These are phyloP conservation scores for Hyaloscypha hepaticicola DNA, from an alignment of 495 filamentous ascomycete species.

Conservation along the genomic window DNA sequence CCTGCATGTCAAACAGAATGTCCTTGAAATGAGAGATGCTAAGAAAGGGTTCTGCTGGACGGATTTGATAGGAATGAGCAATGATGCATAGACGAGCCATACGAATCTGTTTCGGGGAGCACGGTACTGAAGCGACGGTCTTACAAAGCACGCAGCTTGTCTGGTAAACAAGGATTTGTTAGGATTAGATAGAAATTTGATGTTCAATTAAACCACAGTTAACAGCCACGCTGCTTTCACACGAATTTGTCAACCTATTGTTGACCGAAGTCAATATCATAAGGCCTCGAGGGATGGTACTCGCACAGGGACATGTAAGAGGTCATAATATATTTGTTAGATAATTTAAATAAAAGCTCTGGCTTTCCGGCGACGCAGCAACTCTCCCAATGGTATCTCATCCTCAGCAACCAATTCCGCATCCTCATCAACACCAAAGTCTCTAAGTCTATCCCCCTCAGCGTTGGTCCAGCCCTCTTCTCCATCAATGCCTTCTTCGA, in stretches of 20 bases:
- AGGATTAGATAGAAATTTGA: no score
- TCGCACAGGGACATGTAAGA: no score
- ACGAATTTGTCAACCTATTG: no score
- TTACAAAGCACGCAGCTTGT: not conserved
- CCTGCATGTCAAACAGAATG: not conserved
- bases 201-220: no score
- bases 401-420: slow-evolving; percentile 34
- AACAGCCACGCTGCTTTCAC: no score
- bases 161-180: not conserved
- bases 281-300: no score
- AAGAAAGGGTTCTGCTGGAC: not conserved
- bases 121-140: not conserved
- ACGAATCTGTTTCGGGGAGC: not conserved
- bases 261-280: no score
- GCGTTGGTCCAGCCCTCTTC: slow-evolving; percentile 75
- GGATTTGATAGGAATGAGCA: not conserved
- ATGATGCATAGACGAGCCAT: slow-evolving; percentile 9
- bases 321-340: not conserved
- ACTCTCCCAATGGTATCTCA: slow-evolving; percentile 72
- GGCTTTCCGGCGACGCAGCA: slow-evolving; percentile 53
- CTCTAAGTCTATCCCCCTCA: slow-evolving; percentile 80
- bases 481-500: slow-evolving; percentile 38
- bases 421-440: slow-evolving; percentile 67
- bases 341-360: slow-evolving; percentile 3
- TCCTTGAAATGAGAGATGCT: not conserved